phyloP scores from a whole-genome alignment of 73 alveolate species.

The Uronychia setigera region DNA sequence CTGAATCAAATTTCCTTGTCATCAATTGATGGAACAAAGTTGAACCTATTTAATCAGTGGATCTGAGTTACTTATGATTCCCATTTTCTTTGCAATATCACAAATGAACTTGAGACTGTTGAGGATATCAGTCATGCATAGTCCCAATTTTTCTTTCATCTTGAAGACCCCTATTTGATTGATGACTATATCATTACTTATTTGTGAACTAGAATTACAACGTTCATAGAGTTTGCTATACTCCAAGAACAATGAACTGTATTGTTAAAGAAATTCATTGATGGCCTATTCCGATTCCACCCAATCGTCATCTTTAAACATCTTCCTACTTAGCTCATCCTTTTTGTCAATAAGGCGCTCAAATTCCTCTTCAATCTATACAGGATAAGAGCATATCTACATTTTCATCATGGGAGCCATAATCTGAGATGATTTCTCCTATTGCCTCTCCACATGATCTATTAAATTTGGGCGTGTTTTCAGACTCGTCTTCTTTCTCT shows the following conservation, averaged over 20 bases:
- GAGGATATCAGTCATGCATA: not conserved
- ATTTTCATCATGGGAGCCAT: too few species aligned
- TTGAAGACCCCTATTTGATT: not conserved
- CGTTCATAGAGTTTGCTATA: not conserved
- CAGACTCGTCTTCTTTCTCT: too few species aligned
- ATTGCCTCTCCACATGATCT: too few species aligned
- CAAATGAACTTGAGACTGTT: not conserved
- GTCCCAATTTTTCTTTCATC: not conserved
- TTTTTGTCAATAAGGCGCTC: not conserved
- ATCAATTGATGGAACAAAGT: not conserved
- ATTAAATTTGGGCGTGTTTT: not conserved
- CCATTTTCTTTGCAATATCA: not conserved
- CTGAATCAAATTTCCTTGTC: not conserved
- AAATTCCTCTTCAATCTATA: not conserved
- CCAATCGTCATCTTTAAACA: not conserved
- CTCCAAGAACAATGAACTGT: not conserved
- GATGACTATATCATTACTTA: not conserved
- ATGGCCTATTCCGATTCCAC: not conserved
- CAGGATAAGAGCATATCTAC: too few species aligned
- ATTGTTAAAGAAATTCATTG: not conserved
- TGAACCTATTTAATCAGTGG: not conserved
- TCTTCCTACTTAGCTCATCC: not conserved
- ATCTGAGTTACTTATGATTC: not conserved
- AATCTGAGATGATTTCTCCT: too few species aligned
- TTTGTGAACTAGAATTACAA: not conserved